A percentile compares a stretch with the other conserved stretches of the same genome.
phyloP scores from a whole-genome alignment of 2,329 filamentous ascomycete species.

The Xylaria sp. region DNA sequence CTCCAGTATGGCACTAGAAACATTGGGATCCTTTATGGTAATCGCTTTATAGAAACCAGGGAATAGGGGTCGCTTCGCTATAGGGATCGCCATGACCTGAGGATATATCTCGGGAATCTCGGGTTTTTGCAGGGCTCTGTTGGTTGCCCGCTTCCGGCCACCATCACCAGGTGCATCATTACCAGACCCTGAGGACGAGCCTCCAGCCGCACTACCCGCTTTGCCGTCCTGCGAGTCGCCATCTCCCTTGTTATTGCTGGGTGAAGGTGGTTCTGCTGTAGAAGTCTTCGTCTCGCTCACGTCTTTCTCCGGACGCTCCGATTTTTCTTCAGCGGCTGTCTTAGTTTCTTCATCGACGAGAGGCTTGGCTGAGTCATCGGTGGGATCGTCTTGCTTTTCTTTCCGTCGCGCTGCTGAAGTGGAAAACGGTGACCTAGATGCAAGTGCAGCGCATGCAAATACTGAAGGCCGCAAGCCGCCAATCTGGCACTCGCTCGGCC shows the following conservation, averaged over 20 bases:
- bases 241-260: constrained; percentile 52
- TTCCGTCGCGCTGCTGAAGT: constrained; percentile 45
- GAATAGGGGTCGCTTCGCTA: constrained; percentile 90
- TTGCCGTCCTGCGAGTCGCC: constrained; percentile 59
- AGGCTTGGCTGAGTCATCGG: constrained; percentile 56
- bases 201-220: constrained; percentile 63
- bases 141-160: constrained; percentile 69
- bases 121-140: constrained; percentile 83
- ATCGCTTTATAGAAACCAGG: constrained; percentile 99
- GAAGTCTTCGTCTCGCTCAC: constrained; percentile 53
- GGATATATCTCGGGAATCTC: constrained; percentile 94
- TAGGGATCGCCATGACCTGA: constrained; percentile 96
- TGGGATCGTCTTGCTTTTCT: constrained; percentile 55
- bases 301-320: constrained; percentile 53
- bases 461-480: constrained; percentile 31
- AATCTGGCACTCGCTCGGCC: constrained; percentile 28
- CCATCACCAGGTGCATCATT: constrained; percentile 67
- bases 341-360: constrained; percentile 60
- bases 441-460: constrained; percentile 12
- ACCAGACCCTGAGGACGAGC: constrained; percentile 53
- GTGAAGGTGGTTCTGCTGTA: constrained; percentile 49
- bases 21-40: constrained; percentile 91
- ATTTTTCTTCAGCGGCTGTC: constrained; percentile 55
- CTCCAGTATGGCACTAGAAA: constrained; percentile 90
- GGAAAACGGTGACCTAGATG: constrained; percentile 44